Evolutionary conservation across 1,284 basidiomycete species (phyloP).

Genomic region (Mixia osmundae): DNA sequence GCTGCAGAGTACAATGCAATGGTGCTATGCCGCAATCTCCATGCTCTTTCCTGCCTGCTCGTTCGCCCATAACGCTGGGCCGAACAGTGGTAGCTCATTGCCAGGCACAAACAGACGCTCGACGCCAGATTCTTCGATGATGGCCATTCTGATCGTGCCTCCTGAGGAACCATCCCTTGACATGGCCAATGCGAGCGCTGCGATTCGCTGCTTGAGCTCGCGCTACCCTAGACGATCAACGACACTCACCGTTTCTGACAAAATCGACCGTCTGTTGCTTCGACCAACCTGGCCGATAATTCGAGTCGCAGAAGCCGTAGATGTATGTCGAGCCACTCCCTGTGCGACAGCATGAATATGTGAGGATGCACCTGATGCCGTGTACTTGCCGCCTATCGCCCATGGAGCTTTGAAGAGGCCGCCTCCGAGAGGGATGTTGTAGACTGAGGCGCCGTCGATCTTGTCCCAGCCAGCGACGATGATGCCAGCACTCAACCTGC

Average conservation of each 20-base stretch:
- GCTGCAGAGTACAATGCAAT: too few relatives aligned
- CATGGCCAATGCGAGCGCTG: slow-evolving; percentile 88
- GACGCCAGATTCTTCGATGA: slow-evolving; percentile 77
- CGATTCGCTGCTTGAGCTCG: too few relatives aligned
- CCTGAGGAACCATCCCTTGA: slow-evolving; percentile 92
- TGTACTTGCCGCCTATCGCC: slow-evolving; percentile 83
- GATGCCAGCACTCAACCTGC: slow-evolving; percentile 62
- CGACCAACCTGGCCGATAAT: slow-evolving; percentile 84
- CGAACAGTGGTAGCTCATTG: slow-evolving; percentile 28
- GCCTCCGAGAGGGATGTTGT: slow-evolving; percentile 84
- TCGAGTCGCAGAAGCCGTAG: slow-evolving; percentile 97
- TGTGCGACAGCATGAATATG: background rate
- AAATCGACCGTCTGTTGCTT: slow-evolving; percentile 78
- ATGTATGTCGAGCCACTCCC: slow-evolving; percentile 91
- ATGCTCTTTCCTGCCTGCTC: too few relatives aligned
- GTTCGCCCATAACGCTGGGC: too few relatives aligned
- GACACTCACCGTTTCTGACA: slow-evolving; percentile 89
- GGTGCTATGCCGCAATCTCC: too few relatives aligned
- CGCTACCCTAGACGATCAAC: slow-evolving; percentile 23
- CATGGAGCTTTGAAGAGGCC: slow-evolving; percentile 84
- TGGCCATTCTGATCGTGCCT: slow-evolving; percentile 88
- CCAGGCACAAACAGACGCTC: slow-evolving; percentile 91
- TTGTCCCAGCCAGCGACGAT: slow-evolving; percentile 98
- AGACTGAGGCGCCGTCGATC: slow-evolving; percentile 75
- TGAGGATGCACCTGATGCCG: too few relatives aligned